phyloP scores from a whole-genome alignment of 2,329 filamentous ascomycete species.

The Hymenoscyphus fraxineus region DNA sequence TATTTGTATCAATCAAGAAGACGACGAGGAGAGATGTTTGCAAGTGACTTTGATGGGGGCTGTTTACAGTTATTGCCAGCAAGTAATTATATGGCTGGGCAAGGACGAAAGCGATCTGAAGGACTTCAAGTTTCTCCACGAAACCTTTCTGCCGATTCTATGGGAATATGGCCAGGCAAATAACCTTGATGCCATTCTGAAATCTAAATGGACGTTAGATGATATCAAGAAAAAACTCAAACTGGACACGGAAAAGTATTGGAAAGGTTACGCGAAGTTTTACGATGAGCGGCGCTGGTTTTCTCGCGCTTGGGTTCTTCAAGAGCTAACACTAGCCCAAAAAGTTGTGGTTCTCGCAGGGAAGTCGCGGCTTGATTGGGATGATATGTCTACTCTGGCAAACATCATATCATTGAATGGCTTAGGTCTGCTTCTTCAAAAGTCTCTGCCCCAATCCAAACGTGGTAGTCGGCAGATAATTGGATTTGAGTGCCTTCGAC shows the following conservation, averaged over 20 bases:
- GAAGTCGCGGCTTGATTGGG: constrained; percentile 9
- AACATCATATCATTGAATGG: constrained; percentile 12
- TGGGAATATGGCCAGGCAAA: constrained; percentile 9
- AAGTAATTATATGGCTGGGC: constrained; percentile 15
- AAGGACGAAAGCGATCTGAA: constrained; percentile 13
- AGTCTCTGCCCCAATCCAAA: constrained; percentile 2
- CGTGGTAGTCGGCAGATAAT: constrained; percentile 9
- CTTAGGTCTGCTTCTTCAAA: constrained; percentile 8
- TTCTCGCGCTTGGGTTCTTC: constrained; percentile 11
- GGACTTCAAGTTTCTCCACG: constrained; percentile 14
- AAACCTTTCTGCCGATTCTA: constrained; percentile 5
- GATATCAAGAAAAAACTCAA: constrained; percentile 6
- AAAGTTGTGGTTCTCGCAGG: constrained; percentile 10
- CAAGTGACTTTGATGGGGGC: constrained; percentile 14
- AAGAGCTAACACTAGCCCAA: constrained; percentile 11
- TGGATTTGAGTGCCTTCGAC: constrained; percentile 11
- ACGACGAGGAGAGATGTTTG: constrained; percentile 8
- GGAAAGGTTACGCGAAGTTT: constrained; percentile 10
- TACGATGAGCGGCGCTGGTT: constrained; percentile 13
- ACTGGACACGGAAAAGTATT: constrained; percentile 10
- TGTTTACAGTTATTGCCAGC: constrained; percentile 10
- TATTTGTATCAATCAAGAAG: constrained; percentile 16
- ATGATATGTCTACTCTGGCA: constrained; percentile 11
- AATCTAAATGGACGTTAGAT: constrained; percentile 8
- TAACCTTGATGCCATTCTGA: constrained; percentile 5